Evolutionary conservation across 345 rosid species (phyloP).

Genomic region (Noccaea caerulescens): DNA sequence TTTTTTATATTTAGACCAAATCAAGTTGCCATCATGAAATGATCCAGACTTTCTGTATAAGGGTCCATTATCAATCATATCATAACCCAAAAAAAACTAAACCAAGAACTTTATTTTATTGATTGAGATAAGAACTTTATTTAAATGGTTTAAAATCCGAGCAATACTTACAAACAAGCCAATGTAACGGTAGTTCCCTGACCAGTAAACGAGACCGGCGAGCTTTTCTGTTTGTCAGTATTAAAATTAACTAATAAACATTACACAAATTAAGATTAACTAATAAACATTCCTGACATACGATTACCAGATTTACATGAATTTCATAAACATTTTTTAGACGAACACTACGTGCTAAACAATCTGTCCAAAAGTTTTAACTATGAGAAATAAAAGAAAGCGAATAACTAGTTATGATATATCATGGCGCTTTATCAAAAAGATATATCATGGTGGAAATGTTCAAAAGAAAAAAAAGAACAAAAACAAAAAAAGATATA

Average conservation of each 20-base stretch:
- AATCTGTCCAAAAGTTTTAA: neutral
- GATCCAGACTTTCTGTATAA: slow-evolving; percentile 27
- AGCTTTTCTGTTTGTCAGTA: neutral
- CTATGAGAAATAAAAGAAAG: neutral
- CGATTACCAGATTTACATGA: neutral
- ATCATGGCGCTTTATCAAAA: too few relatives aligned
- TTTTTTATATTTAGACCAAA: slow-evolving; percentile 1
- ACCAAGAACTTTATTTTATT: neutral
- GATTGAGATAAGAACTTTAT: neutral
- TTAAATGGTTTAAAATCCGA: neutral
- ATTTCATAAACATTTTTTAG: neutral
- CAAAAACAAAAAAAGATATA: neutral
- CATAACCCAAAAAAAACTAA: too few relatives aligned
- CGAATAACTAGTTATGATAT: too few relatives aligned
- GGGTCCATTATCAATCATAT: neutral
- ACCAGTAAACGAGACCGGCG: neutral
- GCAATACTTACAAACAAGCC: neutral
- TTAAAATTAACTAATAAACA: too few relatives aligned
- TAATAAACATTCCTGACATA: too few relatives aligned
- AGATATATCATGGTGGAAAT: neutral
- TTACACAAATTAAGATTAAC: too few relatives aligned
- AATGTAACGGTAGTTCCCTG: neutral
- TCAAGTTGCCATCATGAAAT: slow-evolving; percentile 34
- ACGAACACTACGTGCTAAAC: neutral
- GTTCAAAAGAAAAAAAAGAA: too few relatives aligned